Evolutionary conservation across 257 asterid genomes (phyloP).

Genomic region (Orobanche coerulescens): DNA sequence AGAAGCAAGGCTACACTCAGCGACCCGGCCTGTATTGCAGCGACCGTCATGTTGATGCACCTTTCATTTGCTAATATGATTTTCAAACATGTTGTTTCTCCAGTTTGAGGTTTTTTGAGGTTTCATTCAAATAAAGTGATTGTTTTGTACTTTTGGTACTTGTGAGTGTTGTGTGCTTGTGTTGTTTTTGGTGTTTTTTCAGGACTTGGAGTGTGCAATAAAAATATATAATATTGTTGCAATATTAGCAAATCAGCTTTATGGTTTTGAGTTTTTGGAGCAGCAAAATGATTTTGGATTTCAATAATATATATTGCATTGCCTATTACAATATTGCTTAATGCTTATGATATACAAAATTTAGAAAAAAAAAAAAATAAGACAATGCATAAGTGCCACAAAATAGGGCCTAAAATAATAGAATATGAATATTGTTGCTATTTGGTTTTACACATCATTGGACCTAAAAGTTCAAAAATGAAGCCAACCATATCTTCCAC

Average conservation of each 20-base stretch:
- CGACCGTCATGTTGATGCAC: conserved; percentile 64
- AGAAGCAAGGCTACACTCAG: conserved; percentile 83
- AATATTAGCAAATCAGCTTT: background rate
- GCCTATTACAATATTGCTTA: conserved; percentile 26
- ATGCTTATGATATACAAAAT: conserved; percentile 27
- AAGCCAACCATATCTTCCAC: conserved; percentile 8
- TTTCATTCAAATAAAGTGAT: background rate
- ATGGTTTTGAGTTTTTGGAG: background rate
- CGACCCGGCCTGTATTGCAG: conserved; percentile 86
- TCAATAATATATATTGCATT: conserved; percentile 1
- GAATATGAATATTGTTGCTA: conserved; percentile 23
- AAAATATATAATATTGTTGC: background rate
- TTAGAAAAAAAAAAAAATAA: conserved; percentile 17
- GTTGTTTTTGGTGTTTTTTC: background rate
- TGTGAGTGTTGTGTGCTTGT: conserved; percentile 17
- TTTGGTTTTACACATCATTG: background rate
- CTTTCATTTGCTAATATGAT: conserved; percentile 55
- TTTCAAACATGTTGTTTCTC: background rate
- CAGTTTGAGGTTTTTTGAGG: conserved; percentile 6
- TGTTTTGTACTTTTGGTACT: background rate
- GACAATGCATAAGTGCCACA: background rate
- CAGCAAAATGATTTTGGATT: conserved; percentile 14
- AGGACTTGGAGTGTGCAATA: conserved; percentile 16
- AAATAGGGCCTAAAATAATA: conserved; percentile 23
- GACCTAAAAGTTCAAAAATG: conserved; percentile 24